These are phyloP conservation scores for Cladosporium sp. DNA, from an alignment of 2,329 filamentous ascomycete species.

Conservation along the genomic window DNA sequence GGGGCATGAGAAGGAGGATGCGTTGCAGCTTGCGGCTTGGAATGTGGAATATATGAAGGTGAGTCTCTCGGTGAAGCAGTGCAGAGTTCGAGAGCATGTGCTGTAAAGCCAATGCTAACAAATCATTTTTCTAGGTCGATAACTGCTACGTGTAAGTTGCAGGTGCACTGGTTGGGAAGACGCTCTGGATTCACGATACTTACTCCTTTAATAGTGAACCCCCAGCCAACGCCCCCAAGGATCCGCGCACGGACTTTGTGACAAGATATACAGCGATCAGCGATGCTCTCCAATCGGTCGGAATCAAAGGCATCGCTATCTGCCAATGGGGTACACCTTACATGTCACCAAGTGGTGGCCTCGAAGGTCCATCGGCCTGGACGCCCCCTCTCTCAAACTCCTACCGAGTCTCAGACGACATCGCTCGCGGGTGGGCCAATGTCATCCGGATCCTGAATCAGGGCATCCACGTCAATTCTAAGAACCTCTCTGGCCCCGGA, in stretches of 20 bases:
- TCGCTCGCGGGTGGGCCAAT: slow-evolving; percentile 34
- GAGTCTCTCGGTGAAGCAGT: not conserved
- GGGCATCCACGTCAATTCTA: slow-evolving; percentile 33
- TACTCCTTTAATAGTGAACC: slow-evolving; percentile 16
- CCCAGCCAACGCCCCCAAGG: slow-evolving; percentile 33
- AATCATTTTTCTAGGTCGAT: slow-evolving; percentile 27
- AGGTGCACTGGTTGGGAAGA: not conserved
- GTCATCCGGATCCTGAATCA: slow-evolving; percentile 36
- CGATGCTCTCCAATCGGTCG: slow-evolving; percentile 31
- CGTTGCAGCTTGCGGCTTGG: slow-evolving; percentile 60
- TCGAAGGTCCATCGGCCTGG: slow-evolving; percentile 37
- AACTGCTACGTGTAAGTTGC: slow-evolving; percentile 34
- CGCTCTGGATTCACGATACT: not conserved
- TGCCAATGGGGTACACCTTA: slow-evolving; percentile 37
- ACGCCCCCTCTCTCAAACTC: slow-evolving; percentile 35
- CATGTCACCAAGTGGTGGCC: slow-evolving; percentile 25
- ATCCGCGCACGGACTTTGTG: slow-evolving; percentile 34
- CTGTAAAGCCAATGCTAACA: not conserved
- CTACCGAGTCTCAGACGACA: slow-evolving; percentile 38
- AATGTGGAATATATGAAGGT: slow-evolving; percentile 60
- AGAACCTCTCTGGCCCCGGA: slow-evolving; percentile 33
- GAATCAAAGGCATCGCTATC: slow-evolving; percentile 35
- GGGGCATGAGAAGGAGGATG: slow-evolving; percentile 62
- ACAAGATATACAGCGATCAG: slow-evolving; percentile 32
- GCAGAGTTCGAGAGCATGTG: not conserved